These are phyloP conservation scores for Ceratocystis colombiana DNA, from an alignment of 2,329 filamentous ascomycete species.

Conservation along the genomic window DNA sequence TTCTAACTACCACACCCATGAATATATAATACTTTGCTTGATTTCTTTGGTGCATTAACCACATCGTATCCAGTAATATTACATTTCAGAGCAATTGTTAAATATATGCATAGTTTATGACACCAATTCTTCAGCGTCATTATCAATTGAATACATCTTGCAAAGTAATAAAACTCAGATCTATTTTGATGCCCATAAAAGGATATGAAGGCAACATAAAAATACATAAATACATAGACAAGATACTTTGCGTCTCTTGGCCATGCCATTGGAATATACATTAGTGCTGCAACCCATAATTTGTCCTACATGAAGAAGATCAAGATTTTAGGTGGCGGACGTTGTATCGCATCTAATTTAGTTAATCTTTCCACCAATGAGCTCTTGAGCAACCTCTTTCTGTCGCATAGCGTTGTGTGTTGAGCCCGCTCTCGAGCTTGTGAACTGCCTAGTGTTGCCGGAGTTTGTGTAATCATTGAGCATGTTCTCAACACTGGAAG, in stretches of 20 bases:
- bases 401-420: conserved; percentile 41
- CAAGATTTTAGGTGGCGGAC: conserved; percentile 20
- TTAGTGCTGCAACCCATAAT: neutral
- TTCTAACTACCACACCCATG: too few species aligned
- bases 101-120: too few species aligned
- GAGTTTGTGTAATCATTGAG: conserved; percentile 31
- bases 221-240: conserved; percentile 20
- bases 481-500: conserved; percentile 39
- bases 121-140: neutral
- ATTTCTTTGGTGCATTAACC: too few species aligned
- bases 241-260: neutral
- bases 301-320: neutral
- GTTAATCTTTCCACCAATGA: conserved; percentile 48
- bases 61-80: too few species aligned
- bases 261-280: neutral
- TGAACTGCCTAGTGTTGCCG: conserved; percentile 13
- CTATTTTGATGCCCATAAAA: neutral
- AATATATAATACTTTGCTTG: too few species aligned
- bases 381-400: conserved; percentile 47
- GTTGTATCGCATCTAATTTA: conserved; percentile 30
- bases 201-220: neutral
- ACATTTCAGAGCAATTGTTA: too few species aligned
- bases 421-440: conserved; percentile 14
- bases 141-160: neutral
- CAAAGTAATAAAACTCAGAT: neutral